phyloP scores from a whole-genome alignment of 164 flowering plant genomes.

The Malania oleifera region DNA sequence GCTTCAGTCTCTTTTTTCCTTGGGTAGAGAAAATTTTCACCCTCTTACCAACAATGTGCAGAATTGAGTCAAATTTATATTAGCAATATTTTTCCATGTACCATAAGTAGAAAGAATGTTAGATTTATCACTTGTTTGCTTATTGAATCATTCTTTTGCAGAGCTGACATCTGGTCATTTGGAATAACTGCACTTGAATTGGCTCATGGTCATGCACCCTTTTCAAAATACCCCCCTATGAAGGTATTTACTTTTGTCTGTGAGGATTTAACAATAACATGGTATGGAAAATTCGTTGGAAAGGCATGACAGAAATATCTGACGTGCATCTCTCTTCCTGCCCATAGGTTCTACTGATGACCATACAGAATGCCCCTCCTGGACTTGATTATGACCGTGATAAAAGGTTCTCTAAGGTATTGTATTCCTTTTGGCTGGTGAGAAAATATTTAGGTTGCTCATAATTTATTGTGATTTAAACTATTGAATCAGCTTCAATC shows the following conservation, averaged over 20 bases:
- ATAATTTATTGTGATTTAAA: background rate
- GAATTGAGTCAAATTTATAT: too few species aligned
- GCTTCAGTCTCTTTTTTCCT: too few species aligned
- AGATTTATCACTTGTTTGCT: background rate
- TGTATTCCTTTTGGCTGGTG: conserved; percentile 27
- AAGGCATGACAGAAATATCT: conserved; percentile 1
- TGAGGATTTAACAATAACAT: background rate
- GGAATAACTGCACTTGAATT: conserved; percentile 70
- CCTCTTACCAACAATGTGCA: too few species aligned
- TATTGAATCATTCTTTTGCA: conserved; percentile 15
- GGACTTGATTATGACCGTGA: conserved; percentile 97
- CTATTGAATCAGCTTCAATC: background rate
- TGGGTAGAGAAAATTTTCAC: too few species aligned
- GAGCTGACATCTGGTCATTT: conserved; percentile 72
- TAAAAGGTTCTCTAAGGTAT: conserved; percentile 94
- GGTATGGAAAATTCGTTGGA: background rate
- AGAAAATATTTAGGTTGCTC: background rate
- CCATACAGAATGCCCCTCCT: conserved; percentile 81
- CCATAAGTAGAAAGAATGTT: background rate
- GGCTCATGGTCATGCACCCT: conserved; percentile 81
- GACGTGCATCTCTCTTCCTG: conserved; percentile 1
- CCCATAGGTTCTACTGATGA: conserved; percentile 62
- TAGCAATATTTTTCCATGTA: too few species aligned
- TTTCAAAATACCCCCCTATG: conserved; percentile 75
- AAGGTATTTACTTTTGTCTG: conserved; percentile 35